Conservation (phyloP, 1,284 basidiomycete genomes). For the Meira miltonrushii region DNA sequence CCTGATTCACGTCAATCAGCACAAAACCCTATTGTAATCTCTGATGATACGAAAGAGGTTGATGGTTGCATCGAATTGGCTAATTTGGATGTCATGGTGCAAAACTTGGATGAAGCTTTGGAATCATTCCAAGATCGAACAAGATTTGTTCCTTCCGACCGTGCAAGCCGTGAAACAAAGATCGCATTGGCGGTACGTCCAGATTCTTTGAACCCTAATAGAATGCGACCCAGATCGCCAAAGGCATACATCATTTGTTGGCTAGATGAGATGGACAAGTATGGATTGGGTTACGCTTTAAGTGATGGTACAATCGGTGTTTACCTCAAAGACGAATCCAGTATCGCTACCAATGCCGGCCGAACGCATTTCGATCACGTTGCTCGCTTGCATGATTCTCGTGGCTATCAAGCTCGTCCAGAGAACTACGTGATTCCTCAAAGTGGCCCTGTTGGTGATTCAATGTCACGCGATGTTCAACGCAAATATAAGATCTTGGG, state of each 20-base stretch:
- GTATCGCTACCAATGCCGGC: constrained; percentile 61
- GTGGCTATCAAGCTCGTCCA: constrained; percentile 19
- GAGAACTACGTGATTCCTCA: constrained; percentile 30
- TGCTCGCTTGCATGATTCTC: neutral
- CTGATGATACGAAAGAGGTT: neutral
- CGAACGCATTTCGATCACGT: constrained; percentile 20
- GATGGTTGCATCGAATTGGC: no score
- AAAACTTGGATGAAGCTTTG: constrained; percentile 67
- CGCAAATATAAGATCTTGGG: constrained; percentile 24
- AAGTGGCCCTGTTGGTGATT: neutral
- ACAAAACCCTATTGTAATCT: neutral
- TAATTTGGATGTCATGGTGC: constrained; percentile 54
- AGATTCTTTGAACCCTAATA: constrained; percentile 53
- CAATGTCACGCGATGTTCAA: constrained; percentile 1
- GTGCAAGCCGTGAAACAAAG: constrained; percentile 13
- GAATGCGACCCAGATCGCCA: constrained; percentile 60
- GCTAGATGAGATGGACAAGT: constrained; percentile 98
- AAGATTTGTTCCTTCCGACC: constrained; percentile 59
- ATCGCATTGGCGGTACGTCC: constrained; percentile 17
- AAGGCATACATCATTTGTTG: constrained; percentile 89
- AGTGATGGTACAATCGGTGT: constrained; percentile 91
- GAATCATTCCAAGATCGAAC: constrained; percentile 61
- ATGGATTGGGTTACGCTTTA: constrained; percentile 94
- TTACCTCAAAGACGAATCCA: constrained; percentile 91
- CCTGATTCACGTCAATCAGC: neutral